Base-by-base conservation (phyloP, 2,329 filamentous ascomycete genomes). In the Cladophialophora psammophila region DNA sequence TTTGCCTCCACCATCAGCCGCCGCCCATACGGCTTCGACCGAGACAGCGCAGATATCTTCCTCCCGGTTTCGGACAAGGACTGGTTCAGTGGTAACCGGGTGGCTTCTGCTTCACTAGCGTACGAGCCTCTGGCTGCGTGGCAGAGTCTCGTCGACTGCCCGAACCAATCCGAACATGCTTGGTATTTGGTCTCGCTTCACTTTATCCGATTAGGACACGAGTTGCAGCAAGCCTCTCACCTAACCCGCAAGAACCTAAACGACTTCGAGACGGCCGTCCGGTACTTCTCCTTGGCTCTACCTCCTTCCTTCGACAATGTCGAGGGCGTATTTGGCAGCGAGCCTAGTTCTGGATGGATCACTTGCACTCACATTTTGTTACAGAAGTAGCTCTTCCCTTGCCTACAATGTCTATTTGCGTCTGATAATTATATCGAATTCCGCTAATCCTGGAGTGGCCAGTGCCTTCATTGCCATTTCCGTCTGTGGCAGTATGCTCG, bases 121-220 rank as follows among this genome's bases (percentile, higher is more conserved):
- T 15, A 20, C 15, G 50, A 55, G 6, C n/a, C 52, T 9, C 18
- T 45, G 10, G 20, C n/a, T 15, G 32, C 20, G n/a, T 63, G 60
- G 60, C 20, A 57, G 35, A 32, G 32, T 20, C 60, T 63, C n/a
- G 9, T 40, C 15, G 53, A 42, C 32, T 57, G 20, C 38, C 52
- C 52, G 8, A 56, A 63, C 34, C 60, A 56, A 36, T 34, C n/a
- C 52, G 60, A 56, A 26, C 15, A 52, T 18, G 60, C 60, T 26
- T 63, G 60, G 60, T 63, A 40, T 31, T 42, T 63, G 32, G 36
- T 63, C 31, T 10, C 50, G 12, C n/a, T 54, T 54, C 26, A 54
- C 31, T 26, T 54, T 6, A 26, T 54, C 31, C n/a, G 52, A 31
- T 26, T 54, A 2, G 52, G n/a, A 13, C n/a, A 54, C 31, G 52